Conservation (phyloP, 2,329 filamentous ascomycete genomes). For the Ascocoryne sarcoides region DNA sequence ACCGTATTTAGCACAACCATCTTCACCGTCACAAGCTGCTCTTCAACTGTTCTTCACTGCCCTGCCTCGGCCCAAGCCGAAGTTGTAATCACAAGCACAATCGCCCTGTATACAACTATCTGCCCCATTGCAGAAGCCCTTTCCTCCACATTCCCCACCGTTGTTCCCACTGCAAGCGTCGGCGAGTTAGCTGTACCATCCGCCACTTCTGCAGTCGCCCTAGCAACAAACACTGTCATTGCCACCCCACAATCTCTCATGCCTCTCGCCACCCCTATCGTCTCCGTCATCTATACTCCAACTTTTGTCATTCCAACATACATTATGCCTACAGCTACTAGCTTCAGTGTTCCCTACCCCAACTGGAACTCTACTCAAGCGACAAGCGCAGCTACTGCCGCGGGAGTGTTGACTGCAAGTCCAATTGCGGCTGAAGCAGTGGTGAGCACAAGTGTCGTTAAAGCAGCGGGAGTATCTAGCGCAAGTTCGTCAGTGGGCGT, state of each 20-base stretch:
- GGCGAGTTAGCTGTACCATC: too few relatives aligned
- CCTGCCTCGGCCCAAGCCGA: conserved; percentile 6
- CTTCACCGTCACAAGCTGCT: conserved; percentile 13
- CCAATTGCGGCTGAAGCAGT: too few relatives aligned
- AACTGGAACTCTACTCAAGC: conserved; percentile 7
- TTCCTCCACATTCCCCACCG: conserved; percentile 1
- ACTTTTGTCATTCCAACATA: conserved; percentile 10
- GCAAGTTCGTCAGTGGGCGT: too few relatives aligned
- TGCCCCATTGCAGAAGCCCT: conserved; percentile 9
- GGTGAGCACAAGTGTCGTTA: too few relatives aligned
- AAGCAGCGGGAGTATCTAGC: too few relatives aligned
- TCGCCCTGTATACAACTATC: conserved; percentile 12
- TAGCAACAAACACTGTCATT: neutral
- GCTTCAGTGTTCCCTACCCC: conserved; percentile 7
- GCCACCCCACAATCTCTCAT: conserved; percentile 4
- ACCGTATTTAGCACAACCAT: conserved; percentile 12
- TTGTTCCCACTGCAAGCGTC: too few relatives aligned
- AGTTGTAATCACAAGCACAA: conserved; percentile 11
- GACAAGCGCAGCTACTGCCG: neutral
- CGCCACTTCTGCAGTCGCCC: neutral
- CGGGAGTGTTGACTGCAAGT: too few relatives aligned
- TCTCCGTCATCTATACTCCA: conserved; percentile 10
- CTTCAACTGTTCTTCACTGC: conserved; percentile 13
- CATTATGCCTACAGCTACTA: conserved; percentile 10
- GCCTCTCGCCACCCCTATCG: conserved; percentile 5